Base-by-base conservation (phyloP, 768 basidiomycete species). In the Kondoa malvinella region DNA sequence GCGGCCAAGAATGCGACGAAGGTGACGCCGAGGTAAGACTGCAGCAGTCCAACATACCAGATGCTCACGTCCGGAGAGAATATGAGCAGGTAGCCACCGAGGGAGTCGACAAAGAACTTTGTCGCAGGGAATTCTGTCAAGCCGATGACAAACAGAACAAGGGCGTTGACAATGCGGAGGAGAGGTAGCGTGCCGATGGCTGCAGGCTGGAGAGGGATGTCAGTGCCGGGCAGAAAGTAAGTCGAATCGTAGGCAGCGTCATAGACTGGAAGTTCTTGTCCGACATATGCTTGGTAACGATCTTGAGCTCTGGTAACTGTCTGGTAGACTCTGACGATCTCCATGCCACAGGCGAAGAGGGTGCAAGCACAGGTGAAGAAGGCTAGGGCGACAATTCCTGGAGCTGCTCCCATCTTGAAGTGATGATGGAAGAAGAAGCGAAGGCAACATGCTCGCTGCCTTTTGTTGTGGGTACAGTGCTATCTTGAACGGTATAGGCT, bases 241-340 rank as follows among this genome's bases (percentile, higher is more conserved):
- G 21, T 8, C 12, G 40, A 50, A 8, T 50, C 40, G 40, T 50
- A 50, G 8, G 40, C 40, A 4, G 61, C 61, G 30, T 63, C 61
- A 33, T 63, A 63, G 12, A 8, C 15, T 33, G 61, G 15, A 3
- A 63, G 27, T 3, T 63, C 27, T 16, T 33, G 29, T 34, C 30
- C 33, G 61, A 63, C 61, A 33, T 29, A 63, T 3, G 61, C 61
- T 31, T 63, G 61, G 32, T 63, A 63, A 33, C 61, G 29, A 33
- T 63, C 61, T 27, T 34, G 15, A 4, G 33, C 16, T 16, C 61
- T 16, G 32, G 61, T 63, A 33, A 63, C n/a, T n/a, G n/a, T 29
- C n/a, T 63, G 61, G 26, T 32, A 63, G 32, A 63, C 8, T 3
- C 61, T 16, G n/a, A 63, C 33, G 29, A 63, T 32, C 32, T 63